phyloP scores from a whole-genome alignment of 257 asterid genomes.

The Nicotiana knightiana region DNA sequence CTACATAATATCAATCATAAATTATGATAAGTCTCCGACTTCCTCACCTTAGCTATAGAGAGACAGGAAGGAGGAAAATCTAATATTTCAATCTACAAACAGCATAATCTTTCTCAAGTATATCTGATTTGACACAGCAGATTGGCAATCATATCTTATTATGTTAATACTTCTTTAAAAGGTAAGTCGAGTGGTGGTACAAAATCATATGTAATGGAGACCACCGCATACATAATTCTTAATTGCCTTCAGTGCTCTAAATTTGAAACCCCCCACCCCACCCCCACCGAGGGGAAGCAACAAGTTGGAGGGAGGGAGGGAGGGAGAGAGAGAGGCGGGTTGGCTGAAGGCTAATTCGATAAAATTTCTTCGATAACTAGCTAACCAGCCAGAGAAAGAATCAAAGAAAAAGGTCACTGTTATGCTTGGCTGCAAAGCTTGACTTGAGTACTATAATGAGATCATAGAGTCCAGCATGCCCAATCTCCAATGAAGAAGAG shows the following conservation, averaged over 20 bases:
- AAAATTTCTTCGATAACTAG: not conserved
- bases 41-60: not conserved
- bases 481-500: not conserved
- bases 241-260: not conserved
- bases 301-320: not conserved
- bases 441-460: not conserved
- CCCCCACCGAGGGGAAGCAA: not conserved
- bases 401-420: not conserved
- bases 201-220: no score
- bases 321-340: not conserved
- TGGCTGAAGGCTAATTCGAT: not conserved
- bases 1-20: constrained; percentile 31
- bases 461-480: not conserved
- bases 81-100: not conserved
- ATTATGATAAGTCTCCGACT: not conserved
- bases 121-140: not conserved
- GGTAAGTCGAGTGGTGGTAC: no score
- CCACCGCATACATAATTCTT: no score
- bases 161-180: not conserved
- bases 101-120: not conserved
- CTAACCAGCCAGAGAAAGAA: not conserved
- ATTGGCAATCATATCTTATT: not conserved
- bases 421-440: not conserved
- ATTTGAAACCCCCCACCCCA: not conserved
- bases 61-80: not conserved